phyloP scores from a whole-genome alignment of 805 yeast species.

The Yarrowia sp. region DNA sequence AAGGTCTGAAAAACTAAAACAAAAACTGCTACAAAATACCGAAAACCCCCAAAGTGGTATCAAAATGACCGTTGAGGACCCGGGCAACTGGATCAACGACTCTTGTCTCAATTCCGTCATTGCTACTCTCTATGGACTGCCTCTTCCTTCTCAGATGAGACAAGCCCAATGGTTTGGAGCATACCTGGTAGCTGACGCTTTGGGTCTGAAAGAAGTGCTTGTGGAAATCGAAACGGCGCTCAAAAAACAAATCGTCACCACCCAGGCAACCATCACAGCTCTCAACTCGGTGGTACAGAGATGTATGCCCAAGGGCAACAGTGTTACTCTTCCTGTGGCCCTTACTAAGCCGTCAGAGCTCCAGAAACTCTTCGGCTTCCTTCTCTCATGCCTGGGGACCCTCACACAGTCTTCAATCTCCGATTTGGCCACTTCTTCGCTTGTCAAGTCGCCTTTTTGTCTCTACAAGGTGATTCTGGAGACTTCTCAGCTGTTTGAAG shows the following conservation, averaged over 20 bases:
- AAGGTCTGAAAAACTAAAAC: conserved; percentile 42
- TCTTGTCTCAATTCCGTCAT: neutral
- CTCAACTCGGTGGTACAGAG: neutral
- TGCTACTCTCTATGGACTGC: conserved; percentile 26
- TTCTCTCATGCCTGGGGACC: conserved; percentile 14
- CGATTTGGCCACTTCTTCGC: conserved; percentile 40
- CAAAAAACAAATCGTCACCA: conserved; percentile 3
- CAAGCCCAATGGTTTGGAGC: conserved; percentile 18
- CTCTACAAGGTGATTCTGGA: conserved; percentile 48
- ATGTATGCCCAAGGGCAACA: neutral
- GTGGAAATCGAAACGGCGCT: neutral
- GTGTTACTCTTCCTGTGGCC: neutral
- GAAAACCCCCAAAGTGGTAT: neutral
- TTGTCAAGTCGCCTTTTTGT: conserved; percentile 46
- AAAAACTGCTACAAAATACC: neutral
- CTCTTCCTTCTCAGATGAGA: conserved; percentile 1
- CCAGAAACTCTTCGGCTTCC: neutral
- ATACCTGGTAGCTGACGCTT: neutral
- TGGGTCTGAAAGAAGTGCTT: neutral
- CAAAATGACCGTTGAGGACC: conserved; percentile 1
- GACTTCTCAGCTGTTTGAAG: conserved; percentile 44
- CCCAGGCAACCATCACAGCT: conserved; percentile 16
- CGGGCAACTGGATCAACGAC: conserved; percentile 2
- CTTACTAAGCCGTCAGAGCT: neutral
- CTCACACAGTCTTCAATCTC: neutral